These are phyloP conservation scores for Didymella arachidicola DNA, from an alignment of 2,329 filamentous ascomycete genomes.

Conservation along the genomic window DNA sequence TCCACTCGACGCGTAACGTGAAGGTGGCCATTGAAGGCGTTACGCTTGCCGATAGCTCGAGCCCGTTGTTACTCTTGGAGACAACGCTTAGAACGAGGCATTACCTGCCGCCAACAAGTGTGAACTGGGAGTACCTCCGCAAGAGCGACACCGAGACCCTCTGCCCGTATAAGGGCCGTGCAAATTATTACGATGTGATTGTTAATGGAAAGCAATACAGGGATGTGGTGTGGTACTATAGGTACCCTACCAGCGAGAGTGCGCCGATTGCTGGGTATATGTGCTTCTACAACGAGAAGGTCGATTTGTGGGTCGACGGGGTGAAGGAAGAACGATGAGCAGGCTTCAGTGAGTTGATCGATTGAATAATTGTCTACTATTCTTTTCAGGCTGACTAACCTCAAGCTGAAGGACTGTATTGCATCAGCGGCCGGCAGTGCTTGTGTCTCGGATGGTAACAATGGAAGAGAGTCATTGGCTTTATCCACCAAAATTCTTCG, in stretches of 20 bases:
- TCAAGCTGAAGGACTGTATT: neutral
- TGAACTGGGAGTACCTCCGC: conserved; percentile 57
- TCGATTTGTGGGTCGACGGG: conserved; percentile 68
- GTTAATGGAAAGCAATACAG: conserved; percentile 55
- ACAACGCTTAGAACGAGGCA: conserved; percentile 66
- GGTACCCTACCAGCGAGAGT: conserved; percentile 64
- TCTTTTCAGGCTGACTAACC: neutral
- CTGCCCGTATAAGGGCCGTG: conserved; percentile 74
- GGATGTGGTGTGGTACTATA: conserved; percentile 70
- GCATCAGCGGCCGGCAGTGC: neutral
- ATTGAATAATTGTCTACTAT: neutral
- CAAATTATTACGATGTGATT: conserved; percentile 67
- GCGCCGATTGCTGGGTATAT: conserved; percentile 62
- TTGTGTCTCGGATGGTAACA: neutral
- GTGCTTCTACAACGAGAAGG: conserved; percentile 74
- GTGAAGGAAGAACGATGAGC: conserved; percentile 42
- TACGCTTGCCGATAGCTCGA: conserved; percentile 56
- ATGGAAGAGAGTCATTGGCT: neutral
- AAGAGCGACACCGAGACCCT: conserved; percentile 62
- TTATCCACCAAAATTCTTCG: neutral
- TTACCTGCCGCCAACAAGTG: conserved; percentile 64
- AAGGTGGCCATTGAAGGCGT: conserved; percentile 59
- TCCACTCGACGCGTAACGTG: conserved; percentile 63
- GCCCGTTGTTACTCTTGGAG: conserved; percentile 64
- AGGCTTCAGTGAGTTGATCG: neutral